Percentiles rank a stretch among this genome's conserved stretches.
Evolutionary conservation across 2,329 filamentous ascomycete species (phyloP).

Genomic region (Cercospora janseana): DNA sequence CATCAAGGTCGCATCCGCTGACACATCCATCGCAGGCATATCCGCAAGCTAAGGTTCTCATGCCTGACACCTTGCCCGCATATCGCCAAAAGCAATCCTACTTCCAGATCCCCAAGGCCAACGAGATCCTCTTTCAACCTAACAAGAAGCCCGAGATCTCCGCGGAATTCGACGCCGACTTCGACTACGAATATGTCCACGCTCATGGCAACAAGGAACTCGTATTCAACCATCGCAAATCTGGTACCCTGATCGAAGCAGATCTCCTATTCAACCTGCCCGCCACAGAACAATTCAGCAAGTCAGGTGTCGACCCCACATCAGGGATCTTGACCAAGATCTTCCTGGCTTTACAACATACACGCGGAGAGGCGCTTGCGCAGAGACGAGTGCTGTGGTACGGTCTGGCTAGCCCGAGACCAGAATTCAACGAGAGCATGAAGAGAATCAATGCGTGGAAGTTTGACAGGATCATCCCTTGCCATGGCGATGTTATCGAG

Average conservation of each 20-base stretch:
- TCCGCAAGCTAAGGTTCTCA: conserved; percentile 76
- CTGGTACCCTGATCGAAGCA: conserved; percentile 77
- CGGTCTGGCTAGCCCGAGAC: conserved; percentile 61
- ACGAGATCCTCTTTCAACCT: conserved; percentile 55
- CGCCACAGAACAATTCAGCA: conserved; percentile 73
- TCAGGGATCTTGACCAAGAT: conserved; percentile 61
- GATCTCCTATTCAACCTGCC: conserved; percentile 93
- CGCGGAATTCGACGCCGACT: conserved; percentile 80
- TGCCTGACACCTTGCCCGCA: conserved; percentile 76
- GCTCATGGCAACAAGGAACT: conserved; percentile 81
- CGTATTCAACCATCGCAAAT: conserved; percentile 79
- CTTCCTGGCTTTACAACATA: conserved; percentile 57
- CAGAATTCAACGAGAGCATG: conserved; percentile 68
- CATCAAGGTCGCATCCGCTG: conserved; percentile 20
- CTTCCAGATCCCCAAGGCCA: conserved; percentile 28
- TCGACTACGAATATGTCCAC: conserved; percentile 78
- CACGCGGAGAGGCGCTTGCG: conserved; percentile 64
- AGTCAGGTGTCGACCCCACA: conserved; percentile 53
- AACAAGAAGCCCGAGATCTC: conserved; percentile 52
- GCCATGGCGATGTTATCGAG: conserved; percentile 88
- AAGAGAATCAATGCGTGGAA: conserved; percentile 73
- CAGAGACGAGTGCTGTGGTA: conserved; percentile 86
- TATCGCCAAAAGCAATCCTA: conserved; percentile 60
- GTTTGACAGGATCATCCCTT: conserved; percentile 81
- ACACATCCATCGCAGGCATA: conserved; percentile 51